Percentiles rank a stretch among this genome's conserved stretches.
Evolutionary conservation across 2,329 filamentous ascomycete genomes (phyloP).

Genomic region (Elsinoe arachidis): DNA sequence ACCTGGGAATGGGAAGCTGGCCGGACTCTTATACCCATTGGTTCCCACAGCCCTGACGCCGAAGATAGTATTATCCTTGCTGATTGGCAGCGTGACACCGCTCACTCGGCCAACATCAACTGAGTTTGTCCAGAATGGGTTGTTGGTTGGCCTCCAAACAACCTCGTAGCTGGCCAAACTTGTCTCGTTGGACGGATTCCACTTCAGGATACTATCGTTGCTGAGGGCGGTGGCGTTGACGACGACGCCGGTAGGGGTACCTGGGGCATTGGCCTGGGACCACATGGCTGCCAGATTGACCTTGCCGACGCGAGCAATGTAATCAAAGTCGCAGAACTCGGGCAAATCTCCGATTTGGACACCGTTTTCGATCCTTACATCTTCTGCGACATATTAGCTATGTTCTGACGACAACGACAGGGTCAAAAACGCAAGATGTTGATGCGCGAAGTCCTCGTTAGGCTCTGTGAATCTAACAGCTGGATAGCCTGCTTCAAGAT

Average conservation of each 20-base stretch:
- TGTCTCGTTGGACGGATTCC: constrained; percentile 35
- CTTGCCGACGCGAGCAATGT: constrained; percentile 44
- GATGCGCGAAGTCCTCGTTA: constrained; percentile 48
- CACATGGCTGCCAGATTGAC: constrained; percentile 49
- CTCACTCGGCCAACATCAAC: constrained; percentile 40
- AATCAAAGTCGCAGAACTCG: constrained; percentile 51
- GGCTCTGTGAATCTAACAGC: constrained; percentile 51
- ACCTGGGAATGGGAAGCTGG: constrained; percentile 2
- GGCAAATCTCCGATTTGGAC: constrained; percentile 48
- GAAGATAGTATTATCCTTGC: constrained; percentile 52
- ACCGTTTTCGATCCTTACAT: constrained; percentile 42
- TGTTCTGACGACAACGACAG: neutral
- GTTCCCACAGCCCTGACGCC: constrained; percentile 44
- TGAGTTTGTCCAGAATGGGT: constrained; percentile 33
- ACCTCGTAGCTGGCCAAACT: constrained; percentile 45
- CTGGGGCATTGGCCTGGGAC: constrained; percentile 46
- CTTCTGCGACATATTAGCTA: constrained; percentile 16
- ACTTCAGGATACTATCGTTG: constrained; percentile 45
- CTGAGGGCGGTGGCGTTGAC: constrained; percentile 35
- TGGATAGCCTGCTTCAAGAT: constrained; percentile 48
- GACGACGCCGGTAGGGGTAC: constrained; percentile 41
- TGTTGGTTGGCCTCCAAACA: constrained; percentile 46
- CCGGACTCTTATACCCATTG: constrained; percentile 34
- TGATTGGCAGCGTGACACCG: constrained; percentile 39
- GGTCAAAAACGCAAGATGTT: constrained; percentile 38